phyloP scores from a whole-genome alignment of 139 green algal genomes.

The Nannochloris sp. region DNA sequence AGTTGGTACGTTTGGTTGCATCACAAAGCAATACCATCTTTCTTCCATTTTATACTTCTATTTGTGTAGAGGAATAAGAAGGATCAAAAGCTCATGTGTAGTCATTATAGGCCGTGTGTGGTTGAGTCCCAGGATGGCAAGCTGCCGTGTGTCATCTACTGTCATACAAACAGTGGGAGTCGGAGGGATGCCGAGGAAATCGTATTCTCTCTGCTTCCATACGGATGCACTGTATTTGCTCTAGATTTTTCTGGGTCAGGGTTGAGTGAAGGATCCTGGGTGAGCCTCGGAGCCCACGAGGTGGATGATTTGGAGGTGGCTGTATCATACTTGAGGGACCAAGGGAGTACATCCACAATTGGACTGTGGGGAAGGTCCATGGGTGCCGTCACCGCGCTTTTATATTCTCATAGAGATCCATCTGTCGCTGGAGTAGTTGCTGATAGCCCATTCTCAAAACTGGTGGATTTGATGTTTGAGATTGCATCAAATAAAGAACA shows the following conservation, averaged over 20 bases:
- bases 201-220: slow-evolving; percentile 59
- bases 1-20: slow-evolving; percentile 2
- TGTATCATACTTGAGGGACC: slow-evolving; percentile 46
- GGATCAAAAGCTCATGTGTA: slow-evolving; percentile 58
- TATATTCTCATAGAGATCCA: slow-evolving; percentile 67
- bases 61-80: slow-evolving; percentile 51
- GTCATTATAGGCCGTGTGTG: slow-evolving; percentile 51
- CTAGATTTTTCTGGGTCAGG: slow-evolving; percentile 86
- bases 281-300: slow-evolving; percentile 81
- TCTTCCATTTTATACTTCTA: no score
- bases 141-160: slow-evolving; percentile 75
- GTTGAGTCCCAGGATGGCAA: slow-evolving; percentile 26
- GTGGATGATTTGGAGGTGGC: slow-evolving; percentile 67
- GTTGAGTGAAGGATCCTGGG: slow-evolving; percentile 76
- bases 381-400: slow-evolving; percentile 85
- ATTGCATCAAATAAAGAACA: slow-evolving; percentile 62
- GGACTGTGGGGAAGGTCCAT: slow-evolving; percentile 92
- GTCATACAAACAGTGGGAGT: slow-evolving; percentile 82
- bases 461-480: slow-evolving; percentile 85
- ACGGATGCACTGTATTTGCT: slow-evolving; percentile 67
- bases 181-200: slow-evolving; percentile 73
- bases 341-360: slow-evolving; percentile 52
- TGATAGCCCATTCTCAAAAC: slow-evolving; percentile 82
- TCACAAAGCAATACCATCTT: neutral
- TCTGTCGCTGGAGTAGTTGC: slow-evolving; percentile 71